A percentile compares a stretch with the other conserved stretches of the same genome.
Evolutionary conservation across 2,329 filamentous ascomycete genomes (phyloP).

Genomic region (Lecanicillium sp.): DNA sequence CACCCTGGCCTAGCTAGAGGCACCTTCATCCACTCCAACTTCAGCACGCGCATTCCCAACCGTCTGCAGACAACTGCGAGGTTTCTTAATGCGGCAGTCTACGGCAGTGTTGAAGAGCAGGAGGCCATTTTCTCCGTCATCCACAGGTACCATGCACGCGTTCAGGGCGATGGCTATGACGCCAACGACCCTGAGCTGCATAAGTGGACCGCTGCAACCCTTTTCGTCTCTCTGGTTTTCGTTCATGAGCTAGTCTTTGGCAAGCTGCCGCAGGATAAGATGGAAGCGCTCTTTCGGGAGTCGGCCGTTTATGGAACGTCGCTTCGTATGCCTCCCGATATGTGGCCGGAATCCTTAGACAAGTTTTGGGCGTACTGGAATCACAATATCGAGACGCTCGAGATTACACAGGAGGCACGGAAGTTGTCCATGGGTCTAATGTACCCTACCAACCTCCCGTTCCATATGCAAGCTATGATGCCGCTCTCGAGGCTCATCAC

Average conservation of each 20-base stretch:
- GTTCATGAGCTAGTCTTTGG: slow-evolving; percentile 28
- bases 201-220: slow-evolving; percentile 30
- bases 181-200: slow-evolving; percentile 28
- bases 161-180: slow-evolving; percentile 23
- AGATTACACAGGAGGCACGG: slow-evolving; percentile 22
- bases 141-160: slow-evolving; percentile 22
- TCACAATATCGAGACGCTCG: slow-evolving; percentile 21
- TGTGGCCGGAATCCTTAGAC: slow-evolving; percentile 25
- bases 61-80: slow-evolving; percentile 29
- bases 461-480: slow-evolving; percentile 12
- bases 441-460: slow-evolving; percentile 15
- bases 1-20: slow-evolving; percentile 28
- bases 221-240: slow-evolving; percentile 26
- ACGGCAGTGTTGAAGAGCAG: slow-evolving; percentile 24
- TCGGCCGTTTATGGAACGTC: slow-evolving; percentile 20
- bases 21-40: slow-evolving; percentile 28
- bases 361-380: slow-evolving; percentile 31
- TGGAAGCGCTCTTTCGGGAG: slow-evolving; percentile 18
- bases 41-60: slow-evolving; percentile 24
- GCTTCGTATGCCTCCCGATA: slow-evolving; percentile 21
- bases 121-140: slow-evolving; percentile 26
- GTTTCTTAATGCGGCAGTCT: slow-evolving; percentile 29
- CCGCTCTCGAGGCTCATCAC: slow-evolving; percentile 14
- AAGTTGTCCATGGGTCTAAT: slow-evolving; percentile 16
- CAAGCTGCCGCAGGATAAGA: slow-evolving; percentile 16